Conservation (phyloP, 2,329 filamentous ascomycete species). For the Cladosporium sp. region DNA sequence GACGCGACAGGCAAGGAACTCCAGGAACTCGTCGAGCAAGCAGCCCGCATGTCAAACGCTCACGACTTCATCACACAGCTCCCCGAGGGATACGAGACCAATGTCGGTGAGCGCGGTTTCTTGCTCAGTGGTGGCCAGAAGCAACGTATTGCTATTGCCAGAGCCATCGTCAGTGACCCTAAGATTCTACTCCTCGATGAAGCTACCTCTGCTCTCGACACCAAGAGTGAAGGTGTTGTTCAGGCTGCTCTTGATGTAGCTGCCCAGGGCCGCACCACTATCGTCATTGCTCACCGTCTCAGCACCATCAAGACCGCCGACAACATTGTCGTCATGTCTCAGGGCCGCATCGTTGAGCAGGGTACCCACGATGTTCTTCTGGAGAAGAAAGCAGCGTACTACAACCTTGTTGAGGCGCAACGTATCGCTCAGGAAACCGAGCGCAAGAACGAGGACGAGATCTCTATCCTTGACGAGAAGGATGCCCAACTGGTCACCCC, state of each 20-base stretch:
- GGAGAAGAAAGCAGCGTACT: conserved; percentile 70
- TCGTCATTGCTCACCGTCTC: conserved; percentile 91
- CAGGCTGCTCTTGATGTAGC: conserved; percentile 89
- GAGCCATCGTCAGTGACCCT: conserved; percentile 86
- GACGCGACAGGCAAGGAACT: conserved; percentile 66
- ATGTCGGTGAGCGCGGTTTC: conserved; percentile 94
- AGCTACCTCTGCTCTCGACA: conserved; percentile 90
- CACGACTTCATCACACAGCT: conserved; percentile 84
- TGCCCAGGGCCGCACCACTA: conserved; percentile 83
- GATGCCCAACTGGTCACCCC: conserved; percentile 30
- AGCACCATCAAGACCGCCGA: conserved; percentile 93
- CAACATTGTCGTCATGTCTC: conserved; percentile 91
- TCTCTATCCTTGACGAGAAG: conserved; percentile 34
- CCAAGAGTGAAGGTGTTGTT: conserved; percentile 90
- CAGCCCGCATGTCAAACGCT: conserved; percentile 87
- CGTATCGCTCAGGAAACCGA: conserved; percentile 67
- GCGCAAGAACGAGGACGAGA: conserved; percentile 55
- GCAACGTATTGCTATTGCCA: conserved; percentile 91
- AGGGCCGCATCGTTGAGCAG: conserved; percentile 86
- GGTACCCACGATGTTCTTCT: conserved; percentile 83
- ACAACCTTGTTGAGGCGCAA: conserved; percentile 83
- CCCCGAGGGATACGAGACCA: conserved; percentile 87
- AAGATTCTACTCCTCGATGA: conserved; percentile 93
- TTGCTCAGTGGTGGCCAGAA: conserved; percentile 93
- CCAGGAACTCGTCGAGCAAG: conserved; percentile 70